Base-by-base conservation (phyloP, 1,284 basidiomycete species). In the Ustilago loliicola region DNA sequence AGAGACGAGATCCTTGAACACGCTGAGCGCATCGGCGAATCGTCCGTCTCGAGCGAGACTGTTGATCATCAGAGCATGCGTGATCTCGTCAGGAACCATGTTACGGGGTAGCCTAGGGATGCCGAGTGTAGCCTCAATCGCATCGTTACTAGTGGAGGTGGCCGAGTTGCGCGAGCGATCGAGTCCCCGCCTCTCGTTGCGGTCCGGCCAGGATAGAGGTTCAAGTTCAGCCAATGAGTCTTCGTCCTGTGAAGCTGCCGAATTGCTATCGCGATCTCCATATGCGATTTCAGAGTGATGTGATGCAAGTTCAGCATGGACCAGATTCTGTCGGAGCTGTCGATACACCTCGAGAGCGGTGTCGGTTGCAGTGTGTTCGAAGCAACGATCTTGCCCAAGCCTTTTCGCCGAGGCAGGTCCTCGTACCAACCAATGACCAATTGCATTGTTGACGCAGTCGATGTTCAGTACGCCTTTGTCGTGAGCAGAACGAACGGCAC, bases 1-100 rank as follows among this genome's bases (percentile, higher is more conserved):
- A 9, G 72, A 72, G 21, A 72, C 61, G 13, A 79, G 60, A 38
- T 79, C 77, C 34, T 63, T 75, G 45, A 79, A 71, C 0, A 73
- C 69, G 21, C 67, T 47, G 7, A 79, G 47, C 13, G 77, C 68
- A 50, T 68, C 72, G 15, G 58, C 66, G 30, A 79, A 79, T 1
- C 72, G 61, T n/a, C 77, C 77, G 8, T 56, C 47, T 23, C 65
- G 59, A 7, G 72, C 47, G 30, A 72, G 55, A 8, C 66, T 55
- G 36, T 64, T 66, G 66, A 79, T 72, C 51, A 79, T 48, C 38
- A 70, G 15, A 17, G 65, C 42, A 23, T 79, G 67, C 0, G 77
- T 79, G 36, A 72, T 61, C 25, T 61, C 56, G 38, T 72, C 66
- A 2, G 77, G 77, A 32, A 69, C 34, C 11, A 65, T 13, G 17